Conservation (phyloP, 192 early-diverging fungal genomes). For the Coemansia sp. region DNA sequence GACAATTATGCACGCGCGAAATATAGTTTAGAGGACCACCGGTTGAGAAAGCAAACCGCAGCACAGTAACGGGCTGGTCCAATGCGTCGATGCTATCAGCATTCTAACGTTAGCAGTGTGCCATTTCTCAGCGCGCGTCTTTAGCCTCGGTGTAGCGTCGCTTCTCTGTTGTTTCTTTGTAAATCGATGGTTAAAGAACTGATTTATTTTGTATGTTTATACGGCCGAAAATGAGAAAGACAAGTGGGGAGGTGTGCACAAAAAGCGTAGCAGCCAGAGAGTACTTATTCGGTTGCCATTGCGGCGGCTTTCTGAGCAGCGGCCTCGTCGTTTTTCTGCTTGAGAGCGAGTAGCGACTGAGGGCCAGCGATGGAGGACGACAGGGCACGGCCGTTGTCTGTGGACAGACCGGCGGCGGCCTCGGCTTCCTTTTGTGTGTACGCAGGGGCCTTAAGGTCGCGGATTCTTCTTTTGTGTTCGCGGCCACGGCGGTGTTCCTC, state of each 20-base stretch:
- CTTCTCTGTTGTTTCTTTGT: no score
- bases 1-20: no score
- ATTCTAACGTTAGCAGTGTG: no score
- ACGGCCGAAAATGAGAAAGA: not conserved
- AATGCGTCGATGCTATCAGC: no score
- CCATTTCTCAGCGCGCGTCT: no score
- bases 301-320: constrained; percentile 7
- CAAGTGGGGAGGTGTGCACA: not conserved
- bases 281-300: constrained; percentile 1
- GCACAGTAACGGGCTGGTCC: no score
- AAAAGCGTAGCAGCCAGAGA: not conserved
- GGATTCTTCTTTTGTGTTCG: constrained; percentile 81
- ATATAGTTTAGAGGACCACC: no score
- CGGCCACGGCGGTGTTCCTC: constrained; percentile 71
- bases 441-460: constrained; percentile 71
- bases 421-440: constrained; percentile 92
- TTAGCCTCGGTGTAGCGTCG: no score
- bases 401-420: constrained; percentile 60
- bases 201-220: not conserved
- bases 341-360: constrained; percentile 33
- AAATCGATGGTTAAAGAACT: not conserved
- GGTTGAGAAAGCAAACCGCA: no score
- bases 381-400: constrained; percentile 52
- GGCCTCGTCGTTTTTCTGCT: constrained; percentile 19
- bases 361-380: constrained; percentile 14